These are phyloP conservation scores for Phalaenopsis hybrid DNA, from an alignment of 116 monocot genomes.

Conservation along the genomic window DNA sequence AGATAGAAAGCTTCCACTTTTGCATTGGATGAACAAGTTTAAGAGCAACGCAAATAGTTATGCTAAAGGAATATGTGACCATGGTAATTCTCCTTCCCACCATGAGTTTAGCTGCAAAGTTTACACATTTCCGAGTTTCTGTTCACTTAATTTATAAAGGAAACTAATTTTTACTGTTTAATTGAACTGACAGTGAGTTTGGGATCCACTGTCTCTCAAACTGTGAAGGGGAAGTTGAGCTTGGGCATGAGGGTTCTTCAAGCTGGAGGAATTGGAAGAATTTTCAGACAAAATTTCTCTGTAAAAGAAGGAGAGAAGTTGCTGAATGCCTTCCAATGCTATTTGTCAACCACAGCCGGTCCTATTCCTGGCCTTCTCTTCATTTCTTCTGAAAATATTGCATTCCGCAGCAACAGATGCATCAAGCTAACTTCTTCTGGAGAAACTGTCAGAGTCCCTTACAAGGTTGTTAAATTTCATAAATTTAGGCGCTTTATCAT, in stretches of 20 bases:
- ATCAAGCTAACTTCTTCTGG: constrained; percentile 29
- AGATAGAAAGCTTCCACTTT: constrained; percentile 25
- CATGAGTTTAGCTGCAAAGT: too few species aligned
- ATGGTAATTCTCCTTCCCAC: constrained; percentile 26
- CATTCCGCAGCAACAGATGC: constrained; percentile 64
- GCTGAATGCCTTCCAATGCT: constrained; percentile 66
- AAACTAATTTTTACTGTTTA: not conserved
- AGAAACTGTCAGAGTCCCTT: constrained; percentile 19
- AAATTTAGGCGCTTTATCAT: not conserved
- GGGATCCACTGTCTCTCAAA: constrained; percentile 44
- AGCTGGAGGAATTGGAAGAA: constrained; percentile 59
- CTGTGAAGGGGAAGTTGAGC: constrained; percentile 61
- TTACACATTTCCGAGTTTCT: not conserved
- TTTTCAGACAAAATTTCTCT: constrained; percentile 52
- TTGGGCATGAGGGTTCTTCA: constrained; percentile 60
- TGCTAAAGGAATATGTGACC: constrained; percentile 34
- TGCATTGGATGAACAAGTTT: constrained; percentile 42
- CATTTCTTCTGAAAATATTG: constrained; percentile 60
- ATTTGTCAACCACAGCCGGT: constrained; percentile 77
- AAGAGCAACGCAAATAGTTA: constrained; percentile 40
- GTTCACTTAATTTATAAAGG: not conserved
- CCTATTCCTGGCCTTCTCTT: constrained; percentile 66
- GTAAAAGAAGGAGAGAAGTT: constrained; percentile 63
- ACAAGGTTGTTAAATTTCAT: constrained; percentile 18
- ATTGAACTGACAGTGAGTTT: constrained; percentile 42